Evolutionary conservation across 768 basidiomycete genomes (phyloP).

Genomic region (Tylopilus balloui): DNA sequence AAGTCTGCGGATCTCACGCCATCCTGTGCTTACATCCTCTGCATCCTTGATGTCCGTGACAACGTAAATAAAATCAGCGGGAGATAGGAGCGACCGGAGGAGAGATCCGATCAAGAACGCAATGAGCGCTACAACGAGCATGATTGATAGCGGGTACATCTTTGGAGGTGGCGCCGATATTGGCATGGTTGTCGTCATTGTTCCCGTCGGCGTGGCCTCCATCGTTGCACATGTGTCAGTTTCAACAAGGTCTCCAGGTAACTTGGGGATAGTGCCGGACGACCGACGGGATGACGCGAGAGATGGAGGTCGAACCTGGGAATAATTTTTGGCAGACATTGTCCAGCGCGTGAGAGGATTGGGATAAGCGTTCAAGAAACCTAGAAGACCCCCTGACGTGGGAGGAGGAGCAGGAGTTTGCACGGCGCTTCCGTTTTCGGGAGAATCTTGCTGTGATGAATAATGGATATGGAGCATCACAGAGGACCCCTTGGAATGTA

Average conservation of each 20-base stretch:
- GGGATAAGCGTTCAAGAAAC: constrained; percentile 58
- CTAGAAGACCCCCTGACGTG: constrained; percentile 44
- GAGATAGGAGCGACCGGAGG: constrained; percentile 80
- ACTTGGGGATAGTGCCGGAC: constrained; percentile 21
- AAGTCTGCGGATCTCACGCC: constrained; percentile 82
- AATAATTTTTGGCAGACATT: constrained; percentile 23
- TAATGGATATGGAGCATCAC: background rate
- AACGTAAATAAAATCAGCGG: constrained; percentile 88
- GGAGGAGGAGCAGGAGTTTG: constrained; percentile 20
- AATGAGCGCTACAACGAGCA: constrained; percentile 78
- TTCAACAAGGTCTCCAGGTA: constrained; percentile 36
- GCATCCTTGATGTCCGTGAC: constrained; percentile 53
- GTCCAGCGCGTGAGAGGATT: constrained; percentile 55
- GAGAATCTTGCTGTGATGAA: constrained; percentile 17
- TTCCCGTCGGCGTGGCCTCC: background rate
- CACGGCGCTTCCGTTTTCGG: constrained; percentile 22
- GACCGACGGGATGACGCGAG: constrained; percentile 22
- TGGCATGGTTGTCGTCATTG: constrained; percentile 4
- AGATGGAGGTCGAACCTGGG: constrained; percentile 20
- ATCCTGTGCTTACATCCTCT: constrained; percentile 52
- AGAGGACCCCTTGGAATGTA: background rate
- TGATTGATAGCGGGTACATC: constrained; percentile 45
- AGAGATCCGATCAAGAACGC: constrained; percentile 90
- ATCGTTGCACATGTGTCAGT: constrained; percentile 13
- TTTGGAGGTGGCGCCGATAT: constrained; percentile 4